These are phyloP conservation scores for Phytophthora tentaculata DNA, from an alignment of 352 stramenopile genomes.

Conservation along the genomic window DNA sequence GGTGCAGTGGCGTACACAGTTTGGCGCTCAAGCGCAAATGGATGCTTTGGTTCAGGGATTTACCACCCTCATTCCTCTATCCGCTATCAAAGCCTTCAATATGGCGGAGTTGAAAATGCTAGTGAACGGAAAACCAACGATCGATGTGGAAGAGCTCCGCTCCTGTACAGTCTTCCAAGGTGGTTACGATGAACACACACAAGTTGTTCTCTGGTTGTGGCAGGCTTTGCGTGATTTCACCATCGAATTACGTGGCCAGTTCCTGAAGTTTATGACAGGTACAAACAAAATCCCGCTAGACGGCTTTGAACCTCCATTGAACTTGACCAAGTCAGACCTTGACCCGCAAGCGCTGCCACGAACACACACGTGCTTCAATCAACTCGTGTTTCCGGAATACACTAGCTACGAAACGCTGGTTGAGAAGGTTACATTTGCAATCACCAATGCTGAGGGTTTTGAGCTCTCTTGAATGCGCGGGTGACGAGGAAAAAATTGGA, in stretches of 20 bases:
- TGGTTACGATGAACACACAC: constrained; percentile 76
- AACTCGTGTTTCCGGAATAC: constrained; percentile 88
- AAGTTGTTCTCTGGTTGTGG: constrained; percentile 88
- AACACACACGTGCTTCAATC: constrained; percentile 91
- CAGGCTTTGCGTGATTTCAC: constrained; percentile 77
- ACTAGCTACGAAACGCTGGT: constrained; percentile 63
- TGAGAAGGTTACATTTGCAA: constrained; percentile 80
- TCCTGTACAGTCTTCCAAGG: constrained; percentile 84
- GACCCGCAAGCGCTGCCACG: constrained; percentile 68
- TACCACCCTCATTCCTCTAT: constrained; percentile 51
- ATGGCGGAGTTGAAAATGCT: constrained; percentile 50
- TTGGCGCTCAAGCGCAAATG: constrained; percentile 59
- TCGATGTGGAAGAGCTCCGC: constrained; percentile 87
- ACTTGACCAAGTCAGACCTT: constrained; percentile 83
- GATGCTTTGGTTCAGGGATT: constrained; percentile 66
- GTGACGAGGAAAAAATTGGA: constrained; percentile 7
- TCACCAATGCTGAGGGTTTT: constrained; percentile 83
- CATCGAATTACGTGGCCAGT: constrained; percentile 58
- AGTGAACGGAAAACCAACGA: constrained; percentile 61
- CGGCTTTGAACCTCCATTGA: constrained; percentile 87
- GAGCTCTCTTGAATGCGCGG: constrained; percentile 64
- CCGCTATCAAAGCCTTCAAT: constrained; percentile 56
- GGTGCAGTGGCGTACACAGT: constrained; percentile 67
- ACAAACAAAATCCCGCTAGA: constrained; percentile 86
- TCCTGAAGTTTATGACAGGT: constrained; percentile 89